Conservation (phyloP, 2,329 filamentous ascomycete genomes). For the Aspergillus hiratsukae region DNA sequence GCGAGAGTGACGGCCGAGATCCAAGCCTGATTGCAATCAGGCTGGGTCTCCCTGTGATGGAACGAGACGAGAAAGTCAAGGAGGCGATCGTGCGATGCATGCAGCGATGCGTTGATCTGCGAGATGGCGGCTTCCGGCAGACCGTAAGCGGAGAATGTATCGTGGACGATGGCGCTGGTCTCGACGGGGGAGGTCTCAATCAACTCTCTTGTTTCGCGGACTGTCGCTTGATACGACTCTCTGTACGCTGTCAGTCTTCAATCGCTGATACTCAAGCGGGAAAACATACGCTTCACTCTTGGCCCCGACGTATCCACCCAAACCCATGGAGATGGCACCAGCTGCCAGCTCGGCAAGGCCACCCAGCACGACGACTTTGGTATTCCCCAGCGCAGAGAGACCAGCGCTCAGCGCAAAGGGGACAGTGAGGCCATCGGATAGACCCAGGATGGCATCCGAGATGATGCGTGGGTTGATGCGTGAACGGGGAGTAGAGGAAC, state of each 20-base stretch:
- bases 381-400: constrained; percentile 56
- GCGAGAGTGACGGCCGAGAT: constrained; percentile 62
- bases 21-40: constrained; percentile 44
- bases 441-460: constrained; percentile 65
- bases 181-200: constrained; percentile 35
- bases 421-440: constrained; percentile 73
- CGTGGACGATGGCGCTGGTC: constrained; percentile 37
- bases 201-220: constrained; percentile 40
- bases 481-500: constrained; percentile 23
- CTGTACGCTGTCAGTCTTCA: constrained; percentile 20
- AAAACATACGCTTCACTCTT: constrained; percentile 47
- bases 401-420: constrained; percentile 75
- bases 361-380: constrained; percentile 65
- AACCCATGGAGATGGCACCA: constrained; percentile 72
- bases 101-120: constrained; percentile 34
- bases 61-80: constrained; percentile 47
- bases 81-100: constrained; percentile 36
- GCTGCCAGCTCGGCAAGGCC: constrained; percentile 73
- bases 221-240: constrained; percentile 44
- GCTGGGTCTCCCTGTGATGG: constrained; percentile 43
- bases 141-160: constrained; percentile 39
- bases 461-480: constrained; percentile 43
- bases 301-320: constrained; percentile 66
- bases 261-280: too few relatives aligned
- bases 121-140: constrained; percentile 34